phyloP scores from a whole-genome alignment of 176 grass and related monocot genomes.

The Lolium multiflorum region DNA sequence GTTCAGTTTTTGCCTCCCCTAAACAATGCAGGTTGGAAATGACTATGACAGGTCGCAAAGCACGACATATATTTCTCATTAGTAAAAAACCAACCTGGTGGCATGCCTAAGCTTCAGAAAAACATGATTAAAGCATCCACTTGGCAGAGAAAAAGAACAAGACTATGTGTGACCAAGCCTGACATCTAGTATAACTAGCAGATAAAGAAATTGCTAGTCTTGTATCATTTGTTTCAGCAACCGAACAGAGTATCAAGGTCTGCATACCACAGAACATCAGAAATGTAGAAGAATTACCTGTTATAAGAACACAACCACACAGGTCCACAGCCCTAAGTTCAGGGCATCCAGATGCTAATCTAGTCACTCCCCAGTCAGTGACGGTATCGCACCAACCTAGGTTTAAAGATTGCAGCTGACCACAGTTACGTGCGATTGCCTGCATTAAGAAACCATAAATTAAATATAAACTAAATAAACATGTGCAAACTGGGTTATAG shows the following conservation, averaged over 20 bases:
- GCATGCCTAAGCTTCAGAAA: not conserved
- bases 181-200: not conserved
- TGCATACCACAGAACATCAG: not conserved
- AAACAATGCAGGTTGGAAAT: not conserved
- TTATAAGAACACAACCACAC: constrained; percentile 90
- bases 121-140: not conserved
- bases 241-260: not conserved
- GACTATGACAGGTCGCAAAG: not conserved
- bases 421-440: constrained; percentile 71
- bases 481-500: not conserved
- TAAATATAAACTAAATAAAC: not conserved
- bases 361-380: constrained; percentile 78
- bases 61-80: not conserved
- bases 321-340: constrained; percentile 76
- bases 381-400: constrained; percentile 81
- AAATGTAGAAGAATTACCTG: constrained; percentile 51
- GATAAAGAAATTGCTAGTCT: not conserved
- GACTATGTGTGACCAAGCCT: not conserved
- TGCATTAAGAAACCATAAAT: constrained; percentile 37
- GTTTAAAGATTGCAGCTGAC: constrained; percentile 68
- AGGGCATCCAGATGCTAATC: constrained; percentile 80
- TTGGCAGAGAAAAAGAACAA: not conserved
- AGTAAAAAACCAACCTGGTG: not conserved
- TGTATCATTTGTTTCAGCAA: not conserved
- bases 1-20: not conserved